These are phyloP conservation scores for Arachis monticola DNA, from an alignment of 331 rosid species.

Conservation along the genomic window DNA sequence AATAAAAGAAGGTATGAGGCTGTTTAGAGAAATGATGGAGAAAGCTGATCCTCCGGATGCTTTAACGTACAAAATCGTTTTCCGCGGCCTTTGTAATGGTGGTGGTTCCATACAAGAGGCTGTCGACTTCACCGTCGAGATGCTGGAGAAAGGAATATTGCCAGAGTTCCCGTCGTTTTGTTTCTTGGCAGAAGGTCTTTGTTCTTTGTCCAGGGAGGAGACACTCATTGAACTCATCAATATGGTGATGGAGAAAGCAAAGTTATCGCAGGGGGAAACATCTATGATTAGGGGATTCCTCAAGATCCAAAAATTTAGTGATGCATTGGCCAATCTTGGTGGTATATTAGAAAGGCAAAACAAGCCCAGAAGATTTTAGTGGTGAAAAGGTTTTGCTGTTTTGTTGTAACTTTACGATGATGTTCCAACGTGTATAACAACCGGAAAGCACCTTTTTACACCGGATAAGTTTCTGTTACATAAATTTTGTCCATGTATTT, in stretches of 20 bases:
- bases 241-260: constrained; percentile 73
- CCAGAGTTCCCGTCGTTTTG: constrained; percentile 73
- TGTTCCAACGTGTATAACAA: constrained; percentile 11
- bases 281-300: constrained; percentile 76
- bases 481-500: constrained; percentile 12
- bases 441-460: constrained; percentile 27
- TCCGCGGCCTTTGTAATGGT: constrained; percentile 88
- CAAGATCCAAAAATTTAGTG: constrained; percentile 74
- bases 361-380: constrained; percentile 53
- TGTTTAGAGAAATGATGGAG: constrained; percentile 88
- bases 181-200: constrained; percentile 86
- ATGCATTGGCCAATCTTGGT: constrained; percentile 78
- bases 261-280: constrained; percentile 58
- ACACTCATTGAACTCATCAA: constrained; percentile 69
- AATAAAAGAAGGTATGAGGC: constrained; percentile 80
- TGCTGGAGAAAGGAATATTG: constrained; percentile 69
- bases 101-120: constrained; percentile 91
- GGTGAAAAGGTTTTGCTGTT: constrained; percentile 9
- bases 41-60: constrained; percentile 80
- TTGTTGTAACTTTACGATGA: constrained; percentile 25
- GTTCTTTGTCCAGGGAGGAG: constrained; percentile 78
- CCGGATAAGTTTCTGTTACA: constrained; percentile 23
- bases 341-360: constrained; percentile 62
- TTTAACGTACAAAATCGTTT: constrained; percentile 69
- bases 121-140: constrained; percentile 76